Conservation (phyloP, 1,284 basidiomycete species). For the Amylostereum chailletii region DNA sequence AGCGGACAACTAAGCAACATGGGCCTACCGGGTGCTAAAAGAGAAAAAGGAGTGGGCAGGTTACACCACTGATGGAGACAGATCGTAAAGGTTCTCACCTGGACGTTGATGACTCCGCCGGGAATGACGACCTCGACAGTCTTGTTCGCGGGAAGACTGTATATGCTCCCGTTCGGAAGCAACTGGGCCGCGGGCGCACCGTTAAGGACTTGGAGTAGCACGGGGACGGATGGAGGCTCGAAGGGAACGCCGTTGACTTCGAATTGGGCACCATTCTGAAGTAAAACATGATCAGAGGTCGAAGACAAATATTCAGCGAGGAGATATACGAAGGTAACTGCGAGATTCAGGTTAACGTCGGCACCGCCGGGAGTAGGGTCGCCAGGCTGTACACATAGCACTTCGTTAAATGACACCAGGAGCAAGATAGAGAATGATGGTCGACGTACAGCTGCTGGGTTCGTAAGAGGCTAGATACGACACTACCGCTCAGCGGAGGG, state of each 20-base stretch:
- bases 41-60: not conserved
- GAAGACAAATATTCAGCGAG: not conserved
- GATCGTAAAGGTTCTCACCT: constrained; percentile 10
- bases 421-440: not conserved
- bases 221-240: constrained; percentile 20
- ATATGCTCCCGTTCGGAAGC: constrained; percentile 24
- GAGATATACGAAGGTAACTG: constrained; percentile 16
- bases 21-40: constrained; percentile 1
- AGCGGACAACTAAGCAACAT: not conserved
- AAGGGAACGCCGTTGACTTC: constrained; percentile 20
- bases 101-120: constrained; percentile 17
- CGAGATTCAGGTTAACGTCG: constrained; percentile 21
- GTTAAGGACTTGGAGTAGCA: constrained; percentile 29
- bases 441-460: not conserved
- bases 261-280: constrained; percentile 11
- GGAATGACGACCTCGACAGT: constrained; percentile 28
- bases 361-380: constrained; percentile 18
- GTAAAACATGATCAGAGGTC: not conserved
- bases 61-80: not conserved
- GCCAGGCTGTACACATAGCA: constrained; percentile 13
- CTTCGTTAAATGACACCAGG: constrained; percentile 7
- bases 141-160: constrained; percentile 21
- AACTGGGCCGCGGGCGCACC: constrained; percentile 22
- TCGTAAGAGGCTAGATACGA: not conserved
- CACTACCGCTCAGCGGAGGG: constrained; percentile 1